Conservation (phyloP, 1,284 basidiomycete genomes). For the Sanguinoderma infundibulare region DNA sequence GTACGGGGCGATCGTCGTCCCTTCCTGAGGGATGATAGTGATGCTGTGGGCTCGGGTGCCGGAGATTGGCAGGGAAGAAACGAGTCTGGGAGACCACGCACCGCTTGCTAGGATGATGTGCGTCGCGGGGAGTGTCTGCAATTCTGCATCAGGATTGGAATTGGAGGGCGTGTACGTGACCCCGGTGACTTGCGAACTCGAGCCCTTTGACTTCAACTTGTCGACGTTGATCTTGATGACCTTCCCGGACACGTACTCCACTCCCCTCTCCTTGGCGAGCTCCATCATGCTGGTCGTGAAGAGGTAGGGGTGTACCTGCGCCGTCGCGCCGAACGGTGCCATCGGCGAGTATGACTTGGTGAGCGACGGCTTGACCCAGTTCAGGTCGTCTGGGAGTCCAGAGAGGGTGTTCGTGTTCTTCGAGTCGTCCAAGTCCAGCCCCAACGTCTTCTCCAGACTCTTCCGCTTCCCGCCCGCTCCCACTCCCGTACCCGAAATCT, state of each 20-base stretch:
- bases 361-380: constrained; percentile 64
- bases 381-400: constrained; percentile 59
- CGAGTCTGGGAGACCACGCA: constrained; percentile 80
- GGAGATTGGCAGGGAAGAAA: constrained; percentile 55
- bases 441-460: constrained; percentile 60
- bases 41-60: constrained; percentile 73
- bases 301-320: constrained; percentile 82
- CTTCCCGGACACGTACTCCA: constrained; percentile 46
- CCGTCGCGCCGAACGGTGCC: constrained; percentile 65
- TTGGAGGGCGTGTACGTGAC: constrained; percentile 50
- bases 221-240: constrained; percentile 48
- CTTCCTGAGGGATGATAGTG: constrained; percentile 51
- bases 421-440: constrained; percentile 40
- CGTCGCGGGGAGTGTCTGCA: constrained; percentile 52
- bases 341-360: constrained; percentile 66
- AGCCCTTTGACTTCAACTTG: constrained; percentile 20
- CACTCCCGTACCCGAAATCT: constrained; percentile 30
- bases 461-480: constrained; percentile 41
- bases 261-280: constrained; percentile 62
- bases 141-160: constrained; percentile 30
- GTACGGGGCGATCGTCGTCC: constrained; percentile 57
- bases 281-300: constrained; percentile 83
- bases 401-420: constrained; percentile 30
- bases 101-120: constrained; percentile 82
- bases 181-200: constrained; percentile 47